Conservation (phyloP, 805 yeast species). For the Cyberlindnera mrakii region DNA sequence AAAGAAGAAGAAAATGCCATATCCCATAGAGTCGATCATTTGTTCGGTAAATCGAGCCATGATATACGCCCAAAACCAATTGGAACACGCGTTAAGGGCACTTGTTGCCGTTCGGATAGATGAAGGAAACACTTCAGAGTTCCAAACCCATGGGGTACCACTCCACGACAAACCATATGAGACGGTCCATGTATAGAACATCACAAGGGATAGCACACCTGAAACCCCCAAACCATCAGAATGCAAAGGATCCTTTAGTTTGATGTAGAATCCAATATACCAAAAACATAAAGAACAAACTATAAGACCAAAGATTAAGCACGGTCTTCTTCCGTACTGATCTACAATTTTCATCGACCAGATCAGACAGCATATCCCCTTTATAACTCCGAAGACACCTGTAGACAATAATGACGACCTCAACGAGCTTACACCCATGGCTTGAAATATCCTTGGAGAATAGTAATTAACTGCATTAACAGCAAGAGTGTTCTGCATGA, state of each 20-base stretch:
- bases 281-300: conserved; percentile 11
- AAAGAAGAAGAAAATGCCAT: conserved; percentile 21
- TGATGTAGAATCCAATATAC: conserved; percentile 15
- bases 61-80: conserved; percentile 17
- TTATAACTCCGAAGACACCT: conserved; percentile 46
- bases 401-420: conserved; percentile 42
- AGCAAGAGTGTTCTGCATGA: conserved; percentile 41
- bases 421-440: conserved; percentile 41
- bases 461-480: conserved; percentile 46
- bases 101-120: conserved; percentile 8
- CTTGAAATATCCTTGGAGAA: conserved; percentile 43
- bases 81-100: conserved; percentile 10
- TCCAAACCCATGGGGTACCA: conserved; percentile 19
- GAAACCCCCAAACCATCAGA: conserved; percentile 4
- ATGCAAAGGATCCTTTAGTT: conserved; percentile 5
- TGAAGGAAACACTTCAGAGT: conserved; percentile 14
- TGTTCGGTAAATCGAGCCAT: conserved; percentile 15
- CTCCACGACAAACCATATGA: conserved; percentile 12
- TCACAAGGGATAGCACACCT: conserved; percentile 7
- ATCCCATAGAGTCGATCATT: conserved; percentile 12
- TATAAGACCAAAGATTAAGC: conserved; percentile 6
- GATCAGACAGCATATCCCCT: conserved; percentile 20
- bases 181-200: conserved; percentile 17
- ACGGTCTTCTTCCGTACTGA: conserved; percentile 13
- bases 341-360: conserved; percentile 15